These are phyloP conservation scores for Tausonia pullulans DNA, from an alignment of 1,284 basidiomycete genomes.

Conservation along the genomic window DNA sequence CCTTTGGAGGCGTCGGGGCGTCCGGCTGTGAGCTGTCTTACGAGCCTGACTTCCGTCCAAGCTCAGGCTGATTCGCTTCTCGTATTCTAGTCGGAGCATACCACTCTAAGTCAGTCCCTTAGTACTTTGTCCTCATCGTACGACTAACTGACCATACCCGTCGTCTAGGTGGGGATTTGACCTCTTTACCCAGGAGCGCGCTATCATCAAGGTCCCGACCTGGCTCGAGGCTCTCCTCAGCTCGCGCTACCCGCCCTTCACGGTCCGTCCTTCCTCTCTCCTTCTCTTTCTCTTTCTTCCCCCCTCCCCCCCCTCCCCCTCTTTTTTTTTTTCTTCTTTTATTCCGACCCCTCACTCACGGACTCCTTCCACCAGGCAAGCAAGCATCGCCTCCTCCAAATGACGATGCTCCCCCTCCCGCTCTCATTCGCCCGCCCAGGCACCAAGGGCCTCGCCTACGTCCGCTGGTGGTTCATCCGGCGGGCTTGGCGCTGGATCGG, in stretches of 20 bases:
- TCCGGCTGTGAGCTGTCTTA: slow-evolving; percentile 1
- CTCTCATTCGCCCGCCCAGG: slow-evolving; percentile 6
- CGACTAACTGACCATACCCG: neutral
- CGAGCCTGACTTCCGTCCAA: too few species aligned
- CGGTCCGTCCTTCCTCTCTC: neutral
- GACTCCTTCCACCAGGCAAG: neutral
- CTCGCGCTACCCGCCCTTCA: slow-evolving; percentile 6
- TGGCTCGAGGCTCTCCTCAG: slow-evolving; percentile 9
- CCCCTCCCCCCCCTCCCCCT: neutral
- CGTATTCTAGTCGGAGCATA: neutral
- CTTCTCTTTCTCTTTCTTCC: neutral
- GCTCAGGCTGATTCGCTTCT: too few species aligned
- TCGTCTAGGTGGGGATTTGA: slow-evolving; percentile 6
- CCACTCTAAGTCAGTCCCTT: neutral
- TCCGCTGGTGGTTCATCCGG: neutral
- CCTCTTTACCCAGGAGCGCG: slow-evolving; percentile 10
- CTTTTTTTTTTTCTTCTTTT: neutral
- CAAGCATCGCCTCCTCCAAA: slow-evolving; percentile 1
- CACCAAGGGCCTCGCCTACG: neutral
- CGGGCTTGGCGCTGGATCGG: too few species aligned
- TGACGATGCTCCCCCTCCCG: neutral
- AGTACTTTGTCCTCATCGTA: neutral
- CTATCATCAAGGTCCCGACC: neutral
- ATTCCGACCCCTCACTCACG: too few species aligned
- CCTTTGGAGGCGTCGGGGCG: slow-evolving; percentile 13